Evolutionary conservation across 768 basidiomycete genomes (phyloP).

Genomic region (Epithele typhae): DNA sequence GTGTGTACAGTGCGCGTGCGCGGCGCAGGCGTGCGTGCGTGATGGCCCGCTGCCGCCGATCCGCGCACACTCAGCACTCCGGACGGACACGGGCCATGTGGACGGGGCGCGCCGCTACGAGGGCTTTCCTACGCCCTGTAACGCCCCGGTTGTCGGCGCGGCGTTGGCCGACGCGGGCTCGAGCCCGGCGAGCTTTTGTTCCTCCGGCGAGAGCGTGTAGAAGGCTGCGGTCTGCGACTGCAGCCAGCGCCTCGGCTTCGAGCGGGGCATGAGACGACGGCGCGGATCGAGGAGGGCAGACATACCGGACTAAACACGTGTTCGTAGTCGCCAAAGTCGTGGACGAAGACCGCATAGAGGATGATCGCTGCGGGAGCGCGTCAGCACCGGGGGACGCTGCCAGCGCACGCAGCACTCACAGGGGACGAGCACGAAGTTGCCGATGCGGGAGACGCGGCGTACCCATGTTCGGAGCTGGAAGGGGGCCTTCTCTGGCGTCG

Average conservation of each 20-base stretch:
- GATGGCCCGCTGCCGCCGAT: no score
- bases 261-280: not conserved
- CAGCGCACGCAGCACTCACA: constrained; percentile 31
- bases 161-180: no score
- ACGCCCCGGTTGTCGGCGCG: not conserved
- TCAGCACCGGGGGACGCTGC: not conserved
- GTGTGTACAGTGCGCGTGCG: no score
- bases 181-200: constrained; percentile 35
- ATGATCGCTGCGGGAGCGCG: constrained; percentile 36
- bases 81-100: no score
- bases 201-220: constrained; percentile 56
- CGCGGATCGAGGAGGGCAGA: constrained; percentile 6
- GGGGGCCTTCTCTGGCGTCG: not conserved
- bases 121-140: no score
- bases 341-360: constrained; percentile 55
- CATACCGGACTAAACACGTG: constrained; percentile 68
- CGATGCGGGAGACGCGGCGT: constrained; percentile 38
- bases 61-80: no score
- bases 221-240: constrained; percentile 44
- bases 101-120: no score
- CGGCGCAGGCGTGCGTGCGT: no score
- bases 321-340: constrained; percentile 67
- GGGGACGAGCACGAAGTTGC: constrained; percentile 54
- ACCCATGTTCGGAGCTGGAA: constrained; percentile 17
- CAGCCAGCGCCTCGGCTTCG: constrained; percentile 58